Evolutionary conservation across 2,329 filamentous ascomycete species (phyloP), one percentile per base, ranked within the genome.

Genomic region (Didymella exigua): DNA sequence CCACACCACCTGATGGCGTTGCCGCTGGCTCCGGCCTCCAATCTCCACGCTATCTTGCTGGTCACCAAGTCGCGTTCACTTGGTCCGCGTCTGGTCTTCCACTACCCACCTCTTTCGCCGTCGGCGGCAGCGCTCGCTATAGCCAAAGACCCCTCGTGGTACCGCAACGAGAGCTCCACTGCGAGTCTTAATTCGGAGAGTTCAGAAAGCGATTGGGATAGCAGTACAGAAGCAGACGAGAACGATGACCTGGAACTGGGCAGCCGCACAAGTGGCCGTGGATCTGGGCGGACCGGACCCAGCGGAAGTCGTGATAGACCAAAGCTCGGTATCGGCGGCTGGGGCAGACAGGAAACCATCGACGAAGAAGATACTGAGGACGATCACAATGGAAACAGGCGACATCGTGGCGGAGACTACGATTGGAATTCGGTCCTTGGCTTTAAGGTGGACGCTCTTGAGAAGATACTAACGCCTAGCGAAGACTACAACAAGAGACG

Each of bases 41-140:
- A 71, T 50, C 73, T 77, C n/a, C 69, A 75, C 51, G 69, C 75
- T 24, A 74, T 77, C 50, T 68, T 77, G 14, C 69, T 77, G n/a
- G 67, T 77, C 14, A 75, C 70, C 14, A 69, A 74, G 57, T 75
- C 72, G 55, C 73, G 72, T 42, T 73, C 70, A 16, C 73, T 73
- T 24, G 73, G 74, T 5, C 72, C 73, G 3, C 72, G 72, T 7
- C 71, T 77, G n/a, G 73, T 77, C 31, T 77, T 77, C 58, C 75
- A 77, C 59, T 77, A 77, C 38, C 75, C 75, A 21, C 72, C 72
- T 5, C 63, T 75, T n/a, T 74, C 74, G 19, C 69, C 72, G 2
- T 72, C 70, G 6, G 68, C 71, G 2, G 66, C 70, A n/a, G 66
- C 70, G 5, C 65, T 75, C 24, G 68, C 69, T 7, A 67, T 67